Evolutionary conservation across 139 green algal genomes (phyloP), one percentile per base, ranked within the genome.

Genomic region (Marvania coccoides): DNA sequence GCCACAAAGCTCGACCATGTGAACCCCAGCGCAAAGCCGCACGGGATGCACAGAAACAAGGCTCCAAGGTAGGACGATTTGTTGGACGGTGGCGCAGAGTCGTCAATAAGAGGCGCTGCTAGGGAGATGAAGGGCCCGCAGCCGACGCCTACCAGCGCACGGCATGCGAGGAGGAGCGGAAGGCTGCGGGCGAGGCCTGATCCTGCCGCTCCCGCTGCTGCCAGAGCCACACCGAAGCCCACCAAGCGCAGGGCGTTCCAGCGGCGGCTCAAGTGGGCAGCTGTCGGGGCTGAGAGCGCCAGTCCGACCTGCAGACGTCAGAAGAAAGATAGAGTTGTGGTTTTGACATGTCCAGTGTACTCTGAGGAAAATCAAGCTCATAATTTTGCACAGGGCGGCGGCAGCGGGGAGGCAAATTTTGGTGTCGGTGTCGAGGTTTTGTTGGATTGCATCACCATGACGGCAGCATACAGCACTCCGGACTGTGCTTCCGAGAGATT

Each of bases 101-200:
- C 90, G 72, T 97, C 92, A 15, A 99, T 97, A 72, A 97, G 97
- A 0, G 94, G 89, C 4, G 94, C 79, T 3, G 92, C 92, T 5
- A 98, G 78, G 3, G 86, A 80, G 4, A 98, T 83, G 51, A 98
- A 97, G 0, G 84, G 91, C 0, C 92, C 93, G 81, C 98, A 92
- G 0, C 93, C 93, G 19, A 96, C 83, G 2, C 93, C 93, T 19
- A 97, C 91, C 15, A 87, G 66, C 63, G 80, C 82, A 24, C 90
- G 72, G 40, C 76, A 89, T 1, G 79, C 19, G 24, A 95, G 58
- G 28, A 96, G 69, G 24, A 65, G 65, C 3, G 29, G 65, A 63
- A 90, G 95, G 5, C 76, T 61, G n/a, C 72, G 48, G 5, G 82
- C 70, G 12, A 83, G 23, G 45, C 81, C 90, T 64, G 87, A 97